Evolutionary conservation across 192 early-diverging fungal genomes (phyloP).

Genomic region (Linnemannia zychae): DNA sequence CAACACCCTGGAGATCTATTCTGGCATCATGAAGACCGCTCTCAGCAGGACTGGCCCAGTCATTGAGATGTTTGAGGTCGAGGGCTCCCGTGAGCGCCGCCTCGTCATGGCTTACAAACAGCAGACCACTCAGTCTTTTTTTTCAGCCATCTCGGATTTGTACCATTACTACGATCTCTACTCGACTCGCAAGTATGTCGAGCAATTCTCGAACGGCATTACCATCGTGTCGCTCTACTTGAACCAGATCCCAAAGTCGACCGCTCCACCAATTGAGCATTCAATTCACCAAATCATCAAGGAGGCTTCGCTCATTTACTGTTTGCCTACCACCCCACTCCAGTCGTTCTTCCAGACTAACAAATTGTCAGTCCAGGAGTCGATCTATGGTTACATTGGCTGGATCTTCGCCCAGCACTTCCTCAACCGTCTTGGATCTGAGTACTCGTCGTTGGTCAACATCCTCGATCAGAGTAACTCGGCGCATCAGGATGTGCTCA

Average conservation of each 20-base stretch:
- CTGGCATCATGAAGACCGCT: slow-evolving; percentile 85
- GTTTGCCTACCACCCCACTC: slow-evolving; percentile 93
- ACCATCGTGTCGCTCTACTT: slow-evolving; percentile 95
- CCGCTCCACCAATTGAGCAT: slow-evolving; percentile 86
- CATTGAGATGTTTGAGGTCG: slow-evolving; percentile 91
- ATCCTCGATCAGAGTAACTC: slow-evolving; percentile 87
- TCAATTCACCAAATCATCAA: slow-evolving; percentile 94
- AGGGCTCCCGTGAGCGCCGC: slow-evolving; percentile 88
- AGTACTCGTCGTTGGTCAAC: slow-evolving; percentile 88
- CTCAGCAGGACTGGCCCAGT: slow-evolving; percentile 92
- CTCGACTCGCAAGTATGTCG: slow-evolving; percentile 98
- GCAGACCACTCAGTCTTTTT: slow-evolving; percentile 90
- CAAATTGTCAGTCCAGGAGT: slow-evolving; percentile 94
- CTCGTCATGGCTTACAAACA: slow-evolving; percentile 94
- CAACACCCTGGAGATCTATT: slow-evolving; percentile 91
- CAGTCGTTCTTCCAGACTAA: slow-evolving; percentile 94
- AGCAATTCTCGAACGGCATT: slow-evolving; percentile 99
- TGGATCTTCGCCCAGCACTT: slow-evolving; percentile 99
- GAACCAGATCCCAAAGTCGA: slow-evolving; percentile 83
- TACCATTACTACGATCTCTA: slow-evolving; percentile 98
- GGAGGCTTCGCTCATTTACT: slow-evolving; percentile 97
- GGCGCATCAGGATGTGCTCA: slow-evolving; percentile 90
- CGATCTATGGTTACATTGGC: slow-evolving; percentile 94
- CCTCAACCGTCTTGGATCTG: slow-evolving; percentile 95
- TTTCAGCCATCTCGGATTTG: slow-evolving; percentile 95